Base-by-base conservation (phyloP, 495 filamentous ascomycete species). In the Geopyxis carbonaria region DNA sequence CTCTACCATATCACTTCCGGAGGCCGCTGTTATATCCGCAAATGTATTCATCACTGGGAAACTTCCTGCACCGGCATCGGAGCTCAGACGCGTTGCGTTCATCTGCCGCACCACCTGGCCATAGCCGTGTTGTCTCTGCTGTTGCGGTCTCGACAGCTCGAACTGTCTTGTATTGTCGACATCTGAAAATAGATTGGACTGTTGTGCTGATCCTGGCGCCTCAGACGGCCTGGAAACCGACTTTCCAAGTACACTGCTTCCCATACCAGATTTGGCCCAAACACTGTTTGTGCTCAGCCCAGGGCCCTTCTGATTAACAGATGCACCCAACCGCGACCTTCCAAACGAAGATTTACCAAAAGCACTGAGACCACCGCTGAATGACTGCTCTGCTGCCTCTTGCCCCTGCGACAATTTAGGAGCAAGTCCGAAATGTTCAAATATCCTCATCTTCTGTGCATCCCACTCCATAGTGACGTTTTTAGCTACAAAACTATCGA, bases 391-490 rank as follows among this genome's bases (percentile, higher is more conserved):
- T 47, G 38, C 55, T 53, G 36, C 60, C 46, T 20, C 55, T 34
- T 6, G 66, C 64, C 30, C 76, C 69, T 5, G 45, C 38, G 50
- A 11, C 3, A 33, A 29, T 45, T 66, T 72, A 5, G 75, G 66
- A 42, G 69, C 78, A 28, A 99, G 76, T 5, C 89, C 89, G 56
- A 99, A 95, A 55, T 99, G 89, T 50, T 93, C 73, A 56, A 93
- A 93, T 37, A 95, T 93, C 38, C 75, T 74, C 54, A 76, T 79
- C 25, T 86, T 76, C 60, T 95, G 89, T 4, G 76, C 73, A 40
- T 95, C 84, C 87, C 87, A 95, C 57, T 94, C 81, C 64, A 89
- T 76, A 5, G 82, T 81, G 5, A 94, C 76, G 53, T 89, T 87
- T 46, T 92, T 85, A 55, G 94, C 89, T 31, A 99, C 61, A 57